Evolutionary conservation across 2,329 filamentous ascomycete genomes (phyloP).

Genomic region (Phyllosticta citribraziliensis): DNA sequence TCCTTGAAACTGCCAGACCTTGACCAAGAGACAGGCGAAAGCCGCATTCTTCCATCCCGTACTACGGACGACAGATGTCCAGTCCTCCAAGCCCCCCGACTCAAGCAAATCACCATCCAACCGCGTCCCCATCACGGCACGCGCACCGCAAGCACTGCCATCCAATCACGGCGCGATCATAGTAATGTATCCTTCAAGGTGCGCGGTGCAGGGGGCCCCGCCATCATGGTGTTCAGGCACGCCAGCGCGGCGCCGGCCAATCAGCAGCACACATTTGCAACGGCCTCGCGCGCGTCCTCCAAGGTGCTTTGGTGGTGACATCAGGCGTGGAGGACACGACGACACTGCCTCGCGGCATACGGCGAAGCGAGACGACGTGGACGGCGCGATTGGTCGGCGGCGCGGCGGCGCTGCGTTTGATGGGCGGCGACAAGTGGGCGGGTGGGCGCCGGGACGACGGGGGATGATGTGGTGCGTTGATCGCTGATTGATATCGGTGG

Average conservation of each 20-base stretch:
- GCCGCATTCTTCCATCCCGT: no score
- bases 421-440: not conserved
- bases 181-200: not conserved
- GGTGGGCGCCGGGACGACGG: no score
- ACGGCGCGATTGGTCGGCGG: not conserved
- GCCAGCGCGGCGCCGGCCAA: not conserved
- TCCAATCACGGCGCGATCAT: not conserved
- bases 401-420: not conserved
- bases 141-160: no score
- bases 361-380: not conserved
- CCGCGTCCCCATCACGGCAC: no score
- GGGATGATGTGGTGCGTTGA: no score
- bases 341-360: not conserved
- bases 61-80: no score
- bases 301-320: not conserved
- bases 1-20: no score
- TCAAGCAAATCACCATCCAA: no score
- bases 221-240: not conserved
- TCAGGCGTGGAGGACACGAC: not conserved
- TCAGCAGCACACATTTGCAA: not conserved
- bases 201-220: not conserved
- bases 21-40: no score
- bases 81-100: no score
- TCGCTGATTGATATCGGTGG: no score
- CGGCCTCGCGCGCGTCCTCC: not conserved